These are phyloP conservation scores for Macaranga tanarius DNA, from an alignment of 441 rosid genomes.

Conservation along the genomic window DNA sequence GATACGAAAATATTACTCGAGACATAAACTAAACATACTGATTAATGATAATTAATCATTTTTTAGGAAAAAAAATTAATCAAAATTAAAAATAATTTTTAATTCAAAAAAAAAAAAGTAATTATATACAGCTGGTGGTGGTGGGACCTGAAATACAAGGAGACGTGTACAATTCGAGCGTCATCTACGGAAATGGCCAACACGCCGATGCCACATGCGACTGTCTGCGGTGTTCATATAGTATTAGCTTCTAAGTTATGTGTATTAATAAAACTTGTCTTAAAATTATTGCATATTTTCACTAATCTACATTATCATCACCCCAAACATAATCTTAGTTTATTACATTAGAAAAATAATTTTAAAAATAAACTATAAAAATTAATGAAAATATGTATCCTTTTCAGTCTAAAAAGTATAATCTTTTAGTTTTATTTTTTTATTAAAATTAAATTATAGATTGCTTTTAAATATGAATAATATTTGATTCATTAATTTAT, in stretches of 20 bases:
- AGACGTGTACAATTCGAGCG: slow-evolving; percentile 24
- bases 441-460: no score
- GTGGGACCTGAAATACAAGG: slow-evolving; percentile 14
- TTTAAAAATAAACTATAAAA: no score
- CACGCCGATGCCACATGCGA: slow-evolving; percentile 31
- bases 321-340: not conserved
- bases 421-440: no score
- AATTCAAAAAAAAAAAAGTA: not conserved
- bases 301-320: no score
- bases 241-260: not conserved
- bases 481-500: no score
- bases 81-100: not conserved
- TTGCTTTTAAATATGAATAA: no score
- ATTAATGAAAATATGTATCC: no score
- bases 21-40: no score
- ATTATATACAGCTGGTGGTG: slow-evolving; percentile 22
- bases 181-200: slow-evolving; percentile 25
- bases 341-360: no score
- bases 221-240: not conserved
- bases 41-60: no score
- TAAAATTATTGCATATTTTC: not conserved
- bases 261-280: not conserved
- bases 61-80: not conserved
- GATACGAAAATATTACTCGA: no score
- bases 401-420: no score